These are phyloP conservation scores for Aspergillus luchuensis DNA, from an alignment of 2,329 filamentous ascomycete genomes.

Conservation along the genomic window DNA sequence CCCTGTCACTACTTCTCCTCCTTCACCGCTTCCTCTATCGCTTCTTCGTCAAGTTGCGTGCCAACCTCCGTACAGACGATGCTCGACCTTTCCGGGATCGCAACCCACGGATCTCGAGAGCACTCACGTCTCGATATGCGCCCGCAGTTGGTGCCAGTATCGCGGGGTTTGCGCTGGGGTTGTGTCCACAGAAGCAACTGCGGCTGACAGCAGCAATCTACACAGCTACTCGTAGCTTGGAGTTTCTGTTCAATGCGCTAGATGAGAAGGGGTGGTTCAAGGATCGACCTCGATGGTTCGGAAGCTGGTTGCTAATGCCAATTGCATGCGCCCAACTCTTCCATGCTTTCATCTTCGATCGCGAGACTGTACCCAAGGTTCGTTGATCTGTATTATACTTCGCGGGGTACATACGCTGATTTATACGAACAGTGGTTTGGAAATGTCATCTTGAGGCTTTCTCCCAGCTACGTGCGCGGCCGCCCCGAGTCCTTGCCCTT, in stretches of 20 bases:
- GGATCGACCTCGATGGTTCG: constrained; percentile 78
- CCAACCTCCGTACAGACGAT: constrained; percentile 75
- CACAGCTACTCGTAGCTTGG: constrained; percentile 74
- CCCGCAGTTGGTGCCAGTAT: constrained; percentile 89
- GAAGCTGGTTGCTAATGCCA: constrained; percentile 79
- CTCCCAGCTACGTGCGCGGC: constrained; percentile 75
- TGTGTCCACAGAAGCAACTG: constrained; percentile 70
- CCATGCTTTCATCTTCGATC: constrained; percentile 75
- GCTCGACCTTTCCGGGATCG: constrained; percentile 78
- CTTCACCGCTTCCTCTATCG: constrained; percentile 87
- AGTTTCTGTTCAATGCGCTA: constrained; percentile 82
- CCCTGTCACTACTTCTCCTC: constrained; percentile 80
- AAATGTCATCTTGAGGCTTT: constrained; percentile 68
- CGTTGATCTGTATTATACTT: constrained; percentile 22
- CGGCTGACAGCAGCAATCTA: constrained; percentile 83
- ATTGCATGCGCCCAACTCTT: constrained; percentile 74
- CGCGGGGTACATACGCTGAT: constrained; percentile 2
- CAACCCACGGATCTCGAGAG: constrained; percentile 73
- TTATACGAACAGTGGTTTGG: constrained; percentile 54
- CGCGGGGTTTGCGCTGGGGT: constrained; percentile 78
- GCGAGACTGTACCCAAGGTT: constrained; percentile 69
- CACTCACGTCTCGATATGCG: constrained; percentile 79
- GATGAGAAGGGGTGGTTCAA: constrained; percentile 71
- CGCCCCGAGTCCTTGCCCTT: constrained; percentile 69
- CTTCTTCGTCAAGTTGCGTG: constrained; percentile 79